Percentiles rank a stretch among this genome's conserved stretches.
Evolutionary conservation across 106 monocot species (phyloP).

Genomic region (Acorus calamus): DNA sequence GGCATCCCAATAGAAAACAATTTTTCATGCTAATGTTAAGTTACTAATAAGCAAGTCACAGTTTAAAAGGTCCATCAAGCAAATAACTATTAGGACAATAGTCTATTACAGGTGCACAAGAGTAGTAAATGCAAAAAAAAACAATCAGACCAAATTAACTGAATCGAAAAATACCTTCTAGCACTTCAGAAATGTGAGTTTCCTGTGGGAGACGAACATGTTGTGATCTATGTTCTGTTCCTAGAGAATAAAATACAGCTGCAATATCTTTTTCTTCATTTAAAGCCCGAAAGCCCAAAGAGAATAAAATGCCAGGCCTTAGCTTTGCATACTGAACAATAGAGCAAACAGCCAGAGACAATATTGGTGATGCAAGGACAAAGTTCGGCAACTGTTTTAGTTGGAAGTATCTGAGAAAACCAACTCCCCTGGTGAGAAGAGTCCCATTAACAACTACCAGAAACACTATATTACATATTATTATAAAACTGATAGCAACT

Average conservation of each 20-base stretch:
- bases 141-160: too few species aligned
- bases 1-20: too few species aligned
- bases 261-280: slow-evolving; percentile 13
- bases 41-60: too few species aligned
- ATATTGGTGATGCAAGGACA: slow-evolving; percentile 84
- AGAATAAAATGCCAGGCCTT: slow-evolving; percentile 26
- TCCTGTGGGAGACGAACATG: slow-evolving; percentile 2
- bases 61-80: too few species aligned
- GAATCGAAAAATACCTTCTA: slow-evolving; percentile 1
- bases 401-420: slow-evolving; percentile 93
- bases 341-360: slow-evolving; percentile 57
- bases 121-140: not conserved
- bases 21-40: too few species aligned
- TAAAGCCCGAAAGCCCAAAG: slow-evolving; percentile 18
- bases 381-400: slow-evolving; percentile 92
- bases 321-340: slow-evolving; percentile 38
- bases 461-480: not conserved
- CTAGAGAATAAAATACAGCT: not conserved
- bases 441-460: not conserved
- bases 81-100: too few species aligned
- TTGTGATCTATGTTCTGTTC: slow-evolving; percentile 14
- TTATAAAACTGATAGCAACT: not conserved
- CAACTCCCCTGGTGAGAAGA: slow-evolving; percentile 62
- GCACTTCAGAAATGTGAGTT: slow-evolving; percentile 5
- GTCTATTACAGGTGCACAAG: too few species aligned